Evolutionary conservation across 129 eudicot species (phyloP), one percentile per base, ranked within the genome.

Genomic region (Tanacetum coccineum): DNA sequence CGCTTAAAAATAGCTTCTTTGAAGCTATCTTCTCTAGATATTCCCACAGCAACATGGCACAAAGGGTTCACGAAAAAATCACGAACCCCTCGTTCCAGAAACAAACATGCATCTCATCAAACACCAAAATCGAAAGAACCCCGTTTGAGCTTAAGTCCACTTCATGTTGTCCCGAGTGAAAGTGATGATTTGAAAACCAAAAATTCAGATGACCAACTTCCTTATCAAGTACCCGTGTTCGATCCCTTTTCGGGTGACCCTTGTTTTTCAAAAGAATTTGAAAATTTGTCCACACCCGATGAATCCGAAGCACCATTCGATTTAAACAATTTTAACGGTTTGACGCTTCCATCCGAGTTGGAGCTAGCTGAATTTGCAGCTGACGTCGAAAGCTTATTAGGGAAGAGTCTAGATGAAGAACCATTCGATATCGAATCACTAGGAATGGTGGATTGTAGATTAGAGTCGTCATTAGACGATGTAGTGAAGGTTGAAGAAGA

Each of bases 341-440:
- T 79, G 39, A 13, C 36, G 32, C 66, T 75, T 59, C 83, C 81
- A 17, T 73, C 79, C 2, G 92, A 80, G 19, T 46, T 80, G 79
- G 96, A 88, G 53, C 81, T 85, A 5, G 92, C 80, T 0, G 90
- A 87, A 10, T 87, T 87, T 66, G 87, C 87, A 1, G 90, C 85
- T 11, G 96, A 88, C 67, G 92, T 82, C 17, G 66, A 61, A 61
- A 61, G 26, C 49, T 61, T 61, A 45, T 22, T 88, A 19, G 88
- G 91, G 4, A 79, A 80, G 63, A 87, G 85, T 39, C 66, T 84
- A 12, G 79, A 73, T 22, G 83, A 81, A 62, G 83, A 81, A 49
- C 57, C 84, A n/a, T 79, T 84, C 1, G 79, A 77, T 45, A 83
- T 79, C 48, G 79, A 83, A 59, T 73, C 63, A 18, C 52, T 87